Evolutionary conservation across 2,329 filamentous ascomycete species (phyloP).

Genomic region (Calonectria hongkongensis): DNA sequence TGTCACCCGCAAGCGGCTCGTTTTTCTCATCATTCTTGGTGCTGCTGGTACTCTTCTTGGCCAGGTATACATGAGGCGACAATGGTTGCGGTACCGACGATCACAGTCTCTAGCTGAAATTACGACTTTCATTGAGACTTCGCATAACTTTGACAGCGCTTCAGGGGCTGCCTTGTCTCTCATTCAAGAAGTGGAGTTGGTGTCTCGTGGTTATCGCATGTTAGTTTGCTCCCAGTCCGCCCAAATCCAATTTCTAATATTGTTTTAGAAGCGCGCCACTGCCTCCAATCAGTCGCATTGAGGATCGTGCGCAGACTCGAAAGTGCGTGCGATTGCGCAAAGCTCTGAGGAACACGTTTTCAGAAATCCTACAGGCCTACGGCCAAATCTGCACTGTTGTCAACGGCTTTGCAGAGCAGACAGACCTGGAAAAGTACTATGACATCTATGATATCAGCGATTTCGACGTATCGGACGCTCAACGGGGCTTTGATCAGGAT

Average conservation of each 20-base stretch:
- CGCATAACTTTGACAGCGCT: conserved; percentile 88
- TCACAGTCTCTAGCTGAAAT: conserved; percentile 83
- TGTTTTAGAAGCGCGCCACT: conserved; percentile 84
- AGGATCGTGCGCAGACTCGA: conserved; percentile 86
- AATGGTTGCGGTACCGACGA: conserved; percentile 87
- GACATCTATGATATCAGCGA: conserved; percentile 90
- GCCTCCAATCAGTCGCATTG: conserved; percentile 93
- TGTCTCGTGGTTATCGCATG: conserved; percentile 92
- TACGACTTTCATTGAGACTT: conserved; percentile 80
- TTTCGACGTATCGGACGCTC: conserved; percentile 82
- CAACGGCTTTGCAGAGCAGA: conserved; percentile 83
- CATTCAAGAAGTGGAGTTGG: conserved; percentile 96
- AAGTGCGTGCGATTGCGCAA: conserved; percentile 88
- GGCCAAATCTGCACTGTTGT: conserved; percentile 81
- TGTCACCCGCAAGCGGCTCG: conserved; percentile 74
- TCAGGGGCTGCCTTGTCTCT: conserved; percentile 85
- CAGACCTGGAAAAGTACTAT: conserved; percentile 92
- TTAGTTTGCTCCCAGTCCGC: conserved; percentile 63
- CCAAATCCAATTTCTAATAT: conserved; percentile 17
- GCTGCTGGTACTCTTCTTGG: conserved; percentile 73
- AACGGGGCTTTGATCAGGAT: conserved; percentile 77
- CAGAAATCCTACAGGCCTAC: conserved; percentile 82
- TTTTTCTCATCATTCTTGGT: conserved; percentile 69
- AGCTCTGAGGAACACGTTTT: conserved; percentile 82
- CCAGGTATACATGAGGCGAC: conserved; percentile 84